Percentiles rank a stretch among this genome's conserved stretches.
phyloP scores from a whole-genome alignment of 176 grass and related monocot species.

The Elaeis guineensis region DNA sequence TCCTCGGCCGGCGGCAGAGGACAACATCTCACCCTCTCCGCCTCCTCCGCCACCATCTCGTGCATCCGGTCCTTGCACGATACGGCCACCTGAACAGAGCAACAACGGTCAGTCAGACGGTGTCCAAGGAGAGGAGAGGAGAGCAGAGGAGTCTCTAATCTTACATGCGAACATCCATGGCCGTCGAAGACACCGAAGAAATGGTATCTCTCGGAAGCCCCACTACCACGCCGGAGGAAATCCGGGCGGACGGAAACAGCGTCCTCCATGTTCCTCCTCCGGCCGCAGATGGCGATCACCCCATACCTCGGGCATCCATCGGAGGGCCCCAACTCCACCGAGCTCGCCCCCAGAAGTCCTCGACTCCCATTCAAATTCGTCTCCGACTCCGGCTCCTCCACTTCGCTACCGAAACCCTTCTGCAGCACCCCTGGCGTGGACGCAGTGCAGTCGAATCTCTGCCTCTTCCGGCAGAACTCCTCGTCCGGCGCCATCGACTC shows the following conservation, averaged over 20 bases:
- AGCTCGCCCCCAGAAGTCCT: background rate
- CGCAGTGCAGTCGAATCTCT: background rate
- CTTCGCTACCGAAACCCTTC: background rate
- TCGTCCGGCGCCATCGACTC: background rate
- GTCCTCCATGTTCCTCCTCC: slow-evolving; percentile 90
- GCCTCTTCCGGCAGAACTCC: slow-evolving; percentile 19
- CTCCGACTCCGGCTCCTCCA: too few species aligned
- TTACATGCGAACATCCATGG: slow-evolving; percentile 90
- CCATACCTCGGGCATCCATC: slow-evolving; percentile 27
- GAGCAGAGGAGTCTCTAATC: background rate
- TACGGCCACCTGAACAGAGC: slow-evolving; percentile 39
- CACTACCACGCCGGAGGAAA: slow-evolving; percentile 26
- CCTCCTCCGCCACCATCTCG: slow-evolving; percentile 55
- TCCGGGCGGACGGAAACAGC: slow-evolving; percentile 28
- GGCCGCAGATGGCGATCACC: slow-evolving; percentile 49
- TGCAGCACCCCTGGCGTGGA: background rate
- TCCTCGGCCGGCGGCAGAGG: background rate
- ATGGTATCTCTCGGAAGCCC: slow-evolving; percentile 17
- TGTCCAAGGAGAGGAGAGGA: background rate
- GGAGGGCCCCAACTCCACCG: slow-evolving; percentile 4
- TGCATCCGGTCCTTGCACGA: slow-evolving; percentile 68
- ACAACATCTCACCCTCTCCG: background rate
- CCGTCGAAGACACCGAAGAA: slow-evolving; percentile 89
- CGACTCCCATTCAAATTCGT: background rate
- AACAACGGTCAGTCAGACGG: too few species aligned